A percentile compares a stretch with the other conserved stretches of the same genome.
Conservation (phyloP, 192 early-diverging fungal species). For the Linnemannia exigua region DNA sequence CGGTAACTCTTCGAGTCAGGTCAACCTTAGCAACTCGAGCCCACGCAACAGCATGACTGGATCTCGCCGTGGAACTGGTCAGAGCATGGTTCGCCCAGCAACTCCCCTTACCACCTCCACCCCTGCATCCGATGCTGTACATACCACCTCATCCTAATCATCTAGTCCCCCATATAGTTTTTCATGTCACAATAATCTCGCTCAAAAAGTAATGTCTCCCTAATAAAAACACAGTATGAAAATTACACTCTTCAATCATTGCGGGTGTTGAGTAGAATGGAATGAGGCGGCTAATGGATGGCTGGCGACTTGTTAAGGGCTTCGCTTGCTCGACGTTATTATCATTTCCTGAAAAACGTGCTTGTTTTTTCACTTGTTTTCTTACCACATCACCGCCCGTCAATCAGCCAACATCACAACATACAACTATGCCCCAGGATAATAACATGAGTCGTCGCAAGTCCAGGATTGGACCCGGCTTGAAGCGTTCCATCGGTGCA, state of each 20-base stretch:
- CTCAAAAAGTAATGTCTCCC: not conserved
- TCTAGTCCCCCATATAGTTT: not conserved
- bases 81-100: conserved; percentile 22
- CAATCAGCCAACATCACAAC: not conserved
- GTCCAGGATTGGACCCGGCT: conserved; percentile 34
- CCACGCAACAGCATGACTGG: conserved; percentile 35
- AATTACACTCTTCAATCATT: too few relatives aligned
- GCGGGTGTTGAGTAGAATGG: too few relatives aligned
- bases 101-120: conserved; percentile 14
- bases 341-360: too few relatives aligned
- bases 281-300: too few relatives aligned
- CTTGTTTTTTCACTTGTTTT: too few relatives aligned
- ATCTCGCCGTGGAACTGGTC: conserved; percentile 36
- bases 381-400: not conserved
- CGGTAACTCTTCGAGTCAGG: conserved; percentile 44
- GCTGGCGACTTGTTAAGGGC: too few relatives aligned
- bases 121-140: conserved; percentile 26
- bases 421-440: conserved; percentile 19
- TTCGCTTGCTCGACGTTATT: too few relatives aligned
- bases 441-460: conserved; percentile 38
- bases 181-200: conserved; percentile 5
- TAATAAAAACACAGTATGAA: not conserved
- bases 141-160: conserved; percentile 21
- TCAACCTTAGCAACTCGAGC: conserved; percentile 35
- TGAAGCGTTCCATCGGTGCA: conserved; percentile 39